Percentiles rank a stretch among this genome's conserved stretches.
phyloP scores from a whole-genome alignment of 2,329 filamentous ascomycete species.

The Claviceps maximensis region DNA sequence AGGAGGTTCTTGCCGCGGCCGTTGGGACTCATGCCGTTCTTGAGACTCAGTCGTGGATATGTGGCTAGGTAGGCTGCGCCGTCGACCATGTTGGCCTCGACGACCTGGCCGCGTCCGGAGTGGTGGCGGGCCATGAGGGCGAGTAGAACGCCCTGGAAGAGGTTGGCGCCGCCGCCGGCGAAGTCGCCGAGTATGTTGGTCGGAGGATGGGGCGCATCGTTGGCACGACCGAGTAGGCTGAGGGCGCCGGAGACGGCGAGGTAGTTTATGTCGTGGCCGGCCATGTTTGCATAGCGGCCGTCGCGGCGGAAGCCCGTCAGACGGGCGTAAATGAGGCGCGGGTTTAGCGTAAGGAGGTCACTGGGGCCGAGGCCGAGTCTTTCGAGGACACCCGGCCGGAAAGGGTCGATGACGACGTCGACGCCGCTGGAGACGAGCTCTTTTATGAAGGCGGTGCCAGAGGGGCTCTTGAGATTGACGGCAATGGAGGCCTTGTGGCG shows the following conservation, averaged over 20 bases:
- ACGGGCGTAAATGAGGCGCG: conserved; percentile 64
- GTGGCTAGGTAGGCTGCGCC: conserved; percentile 66
- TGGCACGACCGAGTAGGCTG: conserved; percentile 56
- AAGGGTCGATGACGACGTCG: conserved; percentile 86
- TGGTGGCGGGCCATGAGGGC: conserved; percentile 55
- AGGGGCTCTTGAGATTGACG: conserved; percentile 59
- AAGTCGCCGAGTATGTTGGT: conserved; percentile 83
- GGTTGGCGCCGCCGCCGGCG: conserved; percentile 71
- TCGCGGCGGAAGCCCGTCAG: conserved; percentile 86
- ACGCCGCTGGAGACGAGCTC: conserved; percentile 54
- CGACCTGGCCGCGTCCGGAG: conserved; percentile 67
- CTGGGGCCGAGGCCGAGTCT: conserved; percentile 65
- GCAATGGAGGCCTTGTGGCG: conserved; percentile 70
- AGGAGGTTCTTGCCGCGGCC: conserved; percentile 64
- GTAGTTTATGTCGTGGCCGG: conserved; percentile 94
- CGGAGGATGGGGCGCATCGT: conserved; percentile 62
- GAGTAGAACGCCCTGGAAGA: conserved; percentile 71
- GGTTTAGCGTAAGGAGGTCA: conserved; percentile 53
- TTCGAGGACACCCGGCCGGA: conserved; percentile 82
- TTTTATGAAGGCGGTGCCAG: conserved; percentile 53
- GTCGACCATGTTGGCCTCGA: conserved; percentile 96
- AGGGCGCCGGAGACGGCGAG: conserved; percentile 76
- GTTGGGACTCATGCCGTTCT: conserved; percentile 47
- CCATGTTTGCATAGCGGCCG: conserved; percentile 76
- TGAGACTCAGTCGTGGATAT: conserved; percentile 57